Evolutionary conservation across 805 yeast genomes (phyloP).

Genomic region (Ogataea methanolica): DNA sequence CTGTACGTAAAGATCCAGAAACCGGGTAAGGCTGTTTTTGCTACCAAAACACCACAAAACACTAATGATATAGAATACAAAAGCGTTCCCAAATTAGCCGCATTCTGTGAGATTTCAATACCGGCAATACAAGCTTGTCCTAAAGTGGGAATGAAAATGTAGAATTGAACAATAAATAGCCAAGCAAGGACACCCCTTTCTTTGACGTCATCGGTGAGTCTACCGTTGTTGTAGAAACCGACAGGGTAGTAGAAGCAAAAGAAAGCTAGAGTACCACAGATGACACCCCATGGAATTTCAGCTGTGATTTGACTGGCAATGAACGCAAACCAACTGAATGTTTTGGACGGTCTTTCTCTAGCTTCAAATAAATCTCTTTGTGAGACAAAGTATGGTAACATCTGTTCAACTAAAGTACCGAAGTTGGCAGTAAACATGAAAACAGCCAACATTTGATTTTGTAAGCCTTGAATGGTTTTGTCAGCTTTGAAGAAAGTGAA

Average conservation of each 20-base stretch:
- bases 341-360: slow-evolving; percentile 65
- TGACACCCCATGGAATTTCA: slow-evolving; percentile 58
- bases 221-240: slow-evolving; percentile 58
- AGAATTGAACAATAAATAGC: slow-evolving; percentile 38
- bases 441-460: slow-evolving; percentile 72
- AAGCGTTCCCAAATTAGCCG: slow-evolving; percentile 52
- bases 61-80: slow-evolving; percentile 54
- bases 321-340: slow-evolving; percentile 61
- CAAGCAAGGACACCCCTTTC: slow-evolving; percentile 48
- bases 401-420: slow-evolving; percentile 53
- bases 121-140: slow-evolving; percentile 55
- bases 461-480: slow-evolving; percentile 58
- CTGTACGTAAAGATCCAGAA: slow-evolving; percentile 76
- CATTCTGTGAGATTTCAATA: slow-evolving; percentile 50
- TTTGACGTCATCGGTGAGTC: slow-evolving; percentile 35
- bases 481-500: slow-evolving; percentile 61
- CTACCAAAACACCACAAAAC: slow-evolving; percentile 71
- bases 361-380: slow-evolving; percentile 65
- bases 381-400: slow-evolving; percentile 50
- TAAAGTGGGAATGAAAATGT: slow-evolving; percentile 47
- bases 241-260: slow-evolving; percentile 66
- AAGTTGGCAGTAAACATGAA: slow-evolving; percentile 59
- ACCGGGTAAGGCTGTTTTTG: slow-evolving; percentile 37
- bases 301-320: slow-evolving; percentile 55
- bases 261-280: slow-evolving; percentile 55